These are phyloP conservation scores for Alternaria ventricosa DNA, from an alignment of 2,329 filamentous ascomycete species.

Conservation along the genomic window DNA sequence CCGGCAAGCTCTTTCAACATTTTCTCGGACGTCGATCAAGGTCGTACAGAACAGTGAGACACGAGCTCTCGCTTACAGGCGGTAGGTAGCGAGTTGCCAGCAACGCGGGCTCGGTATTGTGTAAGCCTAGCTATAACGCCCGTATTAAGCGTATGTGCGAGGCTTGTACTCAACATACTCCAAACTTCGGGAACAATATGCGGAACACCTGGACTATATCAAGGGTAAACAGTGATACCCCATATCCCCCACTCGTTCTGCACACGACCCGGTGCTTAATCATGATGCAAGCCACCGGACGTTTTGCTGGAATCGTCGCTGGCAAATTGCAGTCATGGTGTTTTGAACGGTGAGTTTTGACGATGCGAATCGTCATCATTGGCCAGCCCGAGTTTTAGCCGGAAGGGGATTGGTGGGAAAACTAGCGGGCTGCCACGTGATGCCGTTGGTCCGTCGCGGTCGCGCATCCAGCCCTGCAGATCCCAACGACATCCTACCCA, in stretches of 20 bases:
- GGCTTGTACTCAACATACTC: background rate
- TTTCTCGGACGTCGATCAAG: slow-evolving; percentile 6
- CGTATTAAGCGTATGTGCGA: slow-evolving; percentile 16
- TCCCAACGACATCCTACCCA: slow-evolving; percentile 6
- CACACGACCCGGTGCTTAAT: background rate
- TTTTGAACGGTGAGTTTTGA: slow-evolving; percentile 1
- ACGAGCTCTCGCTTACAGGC: slow-evolving; percentile 20
- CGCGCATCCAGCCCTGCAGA: background rate
- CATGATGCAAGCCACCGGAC: slow-evolving; percentile 11
- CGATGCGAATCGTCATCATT: slow-evolving; percentile 9
- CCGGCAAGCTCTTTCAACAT: background rate
- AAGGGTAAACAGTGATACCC: slow-evolving; percentile 6
- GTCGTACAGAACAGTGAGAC: slow-evolving; percentile 17
- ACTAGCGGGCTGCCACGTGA: slow-evolving; percentile 23
- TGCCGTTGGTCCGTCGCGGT: background rate
- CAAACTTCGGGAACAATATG: slow-evolving; percentile 2
- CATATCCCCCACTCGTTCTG: background rate
- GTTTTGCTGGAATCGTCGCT: slow-evolving; percentile 2
- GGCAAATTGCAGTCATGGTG: slow-evolving; percentile 5
- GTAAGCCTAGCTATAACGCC: slow-evolving; percentile 17
- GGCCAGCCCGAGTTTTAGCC: slow-evolving; percentile 13
- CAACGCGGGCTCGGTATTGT: slow-evolving; percentile 15
- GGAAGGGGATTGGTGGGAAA: slow-evolving; percentile 21
- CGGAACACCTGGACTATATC: slow-evolving; percentile 1
- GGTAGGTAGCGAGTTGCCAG: slow-evolving; percentile 18